A percentile compares a stretch with the other conserved stretches of the same genome.
Evolutionary conservation across 768 basidiomycete genomes (phyloP).

Genomic region (Royoungia palumana): DNA sequence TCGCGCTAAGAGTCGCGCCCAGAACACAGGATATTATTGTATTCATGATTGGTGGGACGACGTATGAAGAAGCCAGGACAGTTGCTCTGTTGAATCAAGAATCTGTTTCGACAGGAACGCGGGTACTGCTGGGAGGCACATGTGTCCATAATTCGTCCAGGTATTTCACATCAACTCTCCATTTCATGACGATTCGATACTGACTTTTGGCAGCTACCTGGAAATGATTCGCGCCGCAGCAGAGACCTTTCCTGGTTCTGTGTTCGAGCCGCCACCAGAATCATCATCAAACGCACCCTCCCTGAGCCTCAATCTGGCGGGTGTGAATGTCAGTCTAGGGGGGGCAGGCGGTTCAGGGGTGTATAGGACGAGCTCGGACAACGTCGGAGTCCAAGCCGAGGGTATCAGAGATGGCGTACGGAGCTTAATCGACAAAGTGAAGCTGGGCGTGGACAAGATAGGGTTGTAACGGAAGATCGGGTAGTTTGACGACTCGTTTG

Average conservation of each 20-base stretch:
- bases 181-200: background rate
- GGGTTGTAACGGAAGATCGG: constrained; percentile 25
- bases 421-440: constrained; percentile 85
- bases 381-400: constrained; percentile 74
- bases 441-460: constrained; percentile 73
- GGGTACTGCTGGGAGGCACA: constrained; percentile 89
- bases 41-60: constrained; percentile 95
- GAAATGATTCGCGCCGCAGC: constrained; percentile 84
- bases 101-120: constrained; percentile 56
- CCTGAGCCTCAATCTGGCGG: constrained; percentile 89
- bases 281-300: constrained; percentile 68
- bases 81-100: constrained; percentile 88
- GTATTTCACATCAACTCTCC: constrained; percentile 41
- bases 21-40: constrained; percentile 96
- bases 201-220: constrained; percentile 57
- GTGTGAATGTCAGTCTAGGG: constrained; percentile 92
- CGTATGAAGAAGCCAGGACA: constrained; percentile 90
- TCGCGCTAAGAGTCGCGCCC: background rate
- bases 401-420: constrained; percentile 87
- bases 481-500: background rate
- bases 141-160: constrained; percentile 93
- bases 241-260: constrained; percentile 54
- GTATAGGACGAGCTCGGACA: constrained; percentile 76
- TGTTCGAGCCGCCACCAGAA: constrained; percentile 76
- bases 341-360: constrained; percentile 79